Evolutionary conservation across 225 moss, liverwort and hornwort species (phyloP).

Genomic region (Sphagnum tenellum): DNA sequence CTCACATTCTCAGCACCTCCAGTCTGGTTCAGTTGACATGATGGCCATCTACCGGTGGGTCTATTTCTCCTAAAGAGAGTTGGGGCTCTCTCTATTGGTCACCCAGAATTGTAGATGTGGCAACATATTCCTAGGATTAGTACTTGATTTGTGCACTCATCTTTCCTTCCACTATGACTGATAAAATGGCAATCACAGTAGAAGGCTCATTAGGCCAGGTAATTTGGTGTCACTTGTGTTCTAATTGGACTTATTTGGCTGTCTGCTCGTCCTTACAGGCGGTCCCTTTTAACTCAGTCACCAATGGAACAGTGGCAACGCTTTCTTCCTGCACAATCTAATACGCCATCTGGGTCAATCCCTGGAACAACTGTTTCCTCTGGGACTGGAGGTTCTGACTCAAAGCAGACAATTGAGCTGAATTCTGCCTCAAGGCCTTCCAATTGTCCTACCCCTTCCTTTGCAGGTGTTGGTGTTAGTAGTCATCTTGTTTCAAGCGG

Average conservation of each 20-base stretch:
- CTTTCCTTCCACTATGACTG: background rate
- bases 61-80: background rate
- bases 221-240: background rate
- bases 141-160: background rate
- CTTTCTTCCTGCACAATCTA: conserved; percentile 4
- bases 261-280: conserved; percentile 21
- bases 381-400: conserved; percentile 35
- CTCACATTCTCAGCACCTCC: conserved; percentile 42
- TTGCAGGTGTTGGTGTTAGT: conserved; percentile 13
- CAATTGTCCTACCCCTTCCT: conserved; percentile 7
- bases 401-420: conserved; percentile 23
- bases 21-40: conserved; percentile 47
- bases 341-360: conserved; percentile 22
- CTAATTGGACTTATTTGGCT: background rate
- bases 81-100: no score
- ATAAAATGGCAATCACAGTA: background rate
- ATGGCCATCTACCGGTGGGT: conserved; percentile 57
- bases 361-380: conserved; percentile 29
- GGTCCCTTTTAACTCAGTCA: conserved; percentile 53
- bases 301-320: conserved; percentile 17
- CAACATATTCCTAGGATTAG: background rate
- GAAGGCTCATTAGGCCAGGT: background rate
- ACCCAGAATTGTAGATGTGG: background rate
- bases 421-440: conserved; percentile 16
- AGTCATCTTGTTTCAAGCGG: conserved; percentile 9